Conservation (phyloP, 257 asterid species). For the Solanum commersonii region DNA sequence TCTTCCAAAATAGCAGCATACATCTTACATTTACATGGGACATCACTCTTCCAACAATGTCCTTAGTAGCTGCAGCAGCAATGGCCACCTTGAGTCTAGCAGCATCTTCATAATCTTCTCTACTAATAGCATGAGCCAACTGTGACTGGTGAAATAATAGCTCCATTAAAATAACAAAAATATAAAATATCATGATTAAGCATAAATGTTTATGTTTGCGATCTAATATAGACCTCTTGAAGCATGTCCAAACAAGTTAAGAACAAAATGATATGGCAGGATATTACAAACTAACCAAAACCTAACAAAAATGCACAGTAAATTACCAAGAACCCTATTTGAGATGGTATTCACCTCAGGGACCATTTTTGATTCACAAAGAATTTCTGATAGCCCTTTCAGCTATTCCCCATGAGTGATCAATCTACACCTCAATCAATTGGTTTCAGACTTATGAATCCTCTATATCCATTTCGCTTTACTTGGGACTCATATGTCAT, state of each 20-base stretch:
- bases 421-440: background rate
- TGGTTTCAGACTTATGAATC: background rate
- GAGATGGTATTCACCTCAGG: background rate
- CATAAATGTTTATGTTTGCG: background rate
- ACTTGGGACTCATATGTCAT: background rate
- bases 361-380: background rate
- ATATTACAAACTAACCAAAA: background rate
- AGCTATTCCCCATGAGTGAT: background rate
- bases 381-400: background rate
- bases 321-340: background rate
- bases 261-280: background rate
- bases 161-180: background rate
- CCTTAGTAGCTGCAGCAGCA: constrained; percentile 87
- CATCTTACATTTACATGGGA: constrained; percentile 57
- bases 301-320: background rate
- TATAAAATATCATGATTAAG: background rate
- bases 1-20: background rate
- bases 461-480: background rate
- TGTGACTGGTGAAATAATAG: constrained; percentile 47
- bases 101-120: constrained; percentile 88
- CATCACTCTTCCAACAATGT: constrained; percentile 80
- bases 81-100: constrained; percentile 90
- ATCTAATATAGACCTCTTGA: background rate
- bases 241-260: background rate
- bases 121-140: constrained; percentile 49